These are phyloP conservation scores for Leonotis leonurus DNA, from an alignment of 257 asterid species.

Conservation along the genomic window DNA sequence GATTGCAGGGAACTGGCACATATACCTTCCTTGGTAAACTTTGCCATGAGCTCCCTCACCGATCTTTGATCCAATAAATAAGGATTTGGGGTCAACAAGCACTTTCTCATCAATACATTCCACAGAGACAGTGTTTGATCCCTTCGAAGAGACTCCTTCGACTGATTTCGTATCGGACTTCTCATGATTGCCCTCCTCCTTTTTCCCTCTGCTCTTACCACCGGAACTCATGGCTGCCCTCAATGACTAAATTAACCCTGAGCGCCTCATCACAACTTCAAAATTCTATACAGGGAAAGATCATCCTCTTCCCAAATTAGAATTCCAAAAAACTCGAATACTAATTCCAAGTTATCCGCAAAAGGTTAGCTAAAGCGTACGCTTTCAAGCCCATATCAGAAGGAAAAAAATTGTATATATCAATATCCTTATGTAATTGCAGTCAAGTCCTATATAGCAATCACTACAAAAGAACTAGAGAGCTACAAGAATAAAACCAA, in stretches of 20 bases:
- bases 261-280: constrained; percentile 40
- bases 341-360: constrained; percentile 11
- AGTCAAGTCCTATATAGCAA: constrained; percentile 10
- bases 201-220: constrained; percentile 46
- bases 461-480: background rate
- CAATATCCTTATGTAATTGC: constrained; percentile 19
- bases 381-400: constrained; percentile 20
- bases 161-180: constrained; percentile 35
- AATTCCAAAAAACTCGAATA: constrained; percentile 14
- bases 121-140: constrained; percentile 33
- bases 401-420: background rate
- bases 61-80: constrained; percentile 76
- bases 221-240: constrained; percentile 63
- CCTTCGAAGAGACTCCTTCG: constrained; percentile 47
- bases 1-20: constrained; percentile 19
- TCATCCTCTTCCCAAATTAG: constrained; percentile 15
- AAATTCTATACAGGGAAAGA: constrained; percentile 13
- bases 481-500: constrained; percentile 2
- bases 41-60: constrained; percentile 99
- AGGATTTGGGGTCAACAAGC: constrained; percentile 75
- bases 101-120: constrained; percentile 65
- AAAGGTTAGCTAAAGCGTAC: constrained; percentile 4
- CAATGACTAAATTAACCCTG: constrained; percentile 38
- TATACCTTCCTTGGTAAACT: constrained; percentile 93
- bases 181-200: constrained; percentile 34